phyloP scores from a whole-genome alignment of 2,329 filamentous ascomycete genomes.

The Neonectria sp. region DNA sequence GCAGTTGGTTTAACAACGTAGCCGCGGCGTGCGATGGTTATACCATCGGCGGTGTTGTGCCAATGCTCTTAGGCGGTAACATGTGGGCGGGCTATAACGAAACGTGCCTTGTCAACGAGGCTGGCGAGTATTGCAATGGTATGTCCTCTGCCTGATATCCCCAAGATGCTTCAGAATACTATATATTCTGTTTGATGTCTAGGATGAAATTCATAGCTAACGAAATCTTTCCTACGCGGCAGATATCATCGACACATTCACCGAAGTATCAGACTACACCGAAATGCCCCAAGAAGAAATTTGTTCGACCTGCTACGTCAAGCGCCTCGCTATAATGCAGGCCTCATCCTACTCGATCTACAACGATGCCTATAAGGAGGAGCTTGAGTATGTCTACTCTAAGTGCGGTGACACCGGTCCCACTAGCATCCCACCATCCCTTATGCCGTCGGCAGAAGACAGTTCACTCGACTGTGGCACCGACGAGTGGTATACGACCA shows the following conservation, averaged over 20 bases:
- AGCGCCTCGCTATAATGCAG: slow-evolving; percentile 45
- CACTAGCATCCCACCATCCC: no score
- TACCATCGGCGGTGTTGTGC: background rate
- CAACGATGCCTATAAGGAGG: slow-evolving; percentile 28
- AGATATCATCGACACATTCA: no score
- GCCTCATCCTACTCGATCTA: slow-evolving; percentile 41
- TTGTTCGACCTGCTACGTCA: slow-evolving; percentile 33
- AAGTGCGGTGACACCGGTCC: no score
- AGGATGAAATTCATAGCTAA: no score
- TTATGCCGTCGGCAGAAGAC: no score
- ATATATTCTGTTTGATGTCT: no score
- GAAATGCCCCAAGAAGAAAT: no score
- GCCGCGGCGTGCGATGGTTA: slow-evolving; percentile 7
- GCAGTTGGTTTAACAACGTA: slow-evolving; percentile 29
- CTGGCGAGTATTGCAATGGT: slow-evolving; percentile 38
- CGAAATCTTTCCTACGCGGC: no score
- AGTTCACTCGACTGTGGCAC: no score
- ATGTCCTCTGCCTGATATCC: background rate
- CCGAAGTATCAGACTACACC: no score
- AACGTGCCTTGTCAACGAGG: slow-evolving; percentile 37
- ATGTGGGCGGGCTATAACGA: slow-evolving; percentile 39
- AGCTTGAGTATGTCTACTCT: slow-evolving; percentile 17
- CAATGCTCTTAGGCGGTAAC: slow-evolving; percentile 6
- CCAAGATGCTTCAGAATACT: no score
- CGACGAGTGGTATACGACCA: no score